These are phyloP conservation scores for Cladosporium austrohemisphaericum DNA, from an alignment of 2,329 filamentous ascomycete species.

Conservation along the genomic window DNA sequence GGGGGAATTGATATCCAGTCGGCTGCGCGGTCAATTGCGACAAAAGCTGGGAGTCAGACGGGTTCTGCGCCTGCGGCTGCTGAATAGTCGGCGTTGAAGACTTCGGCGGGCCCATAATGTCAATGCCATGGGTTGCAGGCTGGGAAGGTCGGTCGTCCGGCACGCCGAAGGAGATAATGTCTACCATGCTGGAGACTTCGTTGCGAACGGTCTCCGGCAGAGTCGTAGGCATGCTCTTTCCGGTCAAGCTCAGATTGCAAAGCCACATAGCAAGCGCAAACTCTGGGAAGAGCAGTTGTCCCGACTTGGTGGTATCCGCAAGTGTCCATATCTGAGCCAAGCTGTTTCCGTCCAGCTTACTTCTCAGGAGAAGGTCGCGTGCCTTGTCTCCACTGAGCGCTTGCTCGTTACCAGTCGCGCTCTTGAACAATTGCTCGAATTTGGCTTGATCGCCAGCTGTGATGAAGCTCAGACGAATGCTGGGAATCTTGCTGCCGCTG, in stretches of 20 bases:
- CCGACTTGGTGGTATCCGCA: conserved; percentile 92
- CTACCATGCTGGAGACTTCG: conserved; percentile 98
- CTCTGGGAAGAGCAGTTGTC: conserved; percentile 93
- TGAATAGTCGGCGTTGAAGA: conserved; percentile 42
- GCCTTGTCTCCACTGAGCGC: conserved; percentile 90
- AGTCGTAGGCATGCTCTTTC: conserved; percentile 69
- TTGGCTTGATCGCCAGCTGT: conserved; percentile 92
- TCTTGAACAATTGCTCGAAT: conserved; percentile 97
- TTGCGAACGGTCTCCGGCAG: conserved; percentile 88
- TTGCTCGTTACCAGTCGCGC: conserved; percentile 78
- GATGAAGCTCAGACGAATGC: conserved; percentile 91
- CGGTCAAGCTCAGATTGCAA: conserved; percentile 87
- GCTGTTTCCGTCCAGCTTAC: conserved; percentile 79
- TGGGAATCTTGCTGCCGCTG: conserved; percentile 77
- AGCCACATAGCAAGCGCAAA: conserved; percentile 98
- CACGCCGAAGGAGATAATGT: conserved; percentile 95
- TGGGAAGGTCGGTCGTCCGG: conserved; percentile 59
- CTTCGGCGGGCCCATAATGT: conserved; percentile 58
- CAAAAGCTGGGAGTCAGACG: conserved; percentile 63
- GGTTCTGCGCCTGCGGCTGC: conserved; percentile 56
- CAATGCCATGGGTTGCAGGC: conserved; percentile 62
- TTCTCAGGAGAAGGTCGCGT: conserved; percentile 80
- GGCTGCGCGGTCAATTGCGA: conserved; percentile 54
- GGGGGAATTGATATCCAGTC: conserved; percentile 54
- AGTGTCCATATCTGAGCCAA: conserved; percentile 94